Conservation (phyloP, 2,329 filamentous ascomycete species). For the Botrytis porri region DNA sequence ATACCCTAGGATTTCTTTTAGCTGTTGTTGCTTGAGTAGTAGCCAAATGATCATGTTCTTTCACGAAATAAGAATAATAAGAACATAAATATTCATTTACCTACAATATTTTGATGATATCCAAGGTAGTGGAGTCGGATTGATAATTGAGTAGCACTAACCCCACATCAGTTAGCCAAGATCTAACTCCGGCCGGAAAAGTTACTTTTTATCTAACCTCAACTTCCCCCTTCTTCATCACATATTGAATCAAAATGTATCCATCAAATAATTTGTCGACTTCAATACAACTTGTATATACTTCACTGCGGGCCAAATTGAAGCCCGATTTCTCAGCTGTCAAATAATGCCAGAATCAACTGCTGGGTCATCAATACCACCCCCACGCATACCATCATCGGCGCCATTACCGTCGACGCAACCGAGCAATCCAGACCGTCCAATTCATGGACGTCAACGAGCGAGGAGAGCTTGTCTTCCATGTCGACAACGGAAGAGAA, state of each 20-base stretch:
- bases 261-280: neutral
- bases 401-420: neutral
- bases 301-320: neutral
- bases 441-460: constrained; percentile 22
- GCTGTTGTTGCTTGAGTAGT: neutral
- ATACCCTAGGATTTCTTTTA: neutral
- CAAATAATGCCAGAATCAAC: constrained; percentile 6
- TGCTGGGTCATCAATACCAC: neutral
- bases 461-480: constrained; percentile 31
- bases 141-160: neutral
- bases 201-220: neutral
- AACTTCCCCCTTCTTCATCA: neutral
- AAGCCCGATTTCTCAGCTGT: neutral
- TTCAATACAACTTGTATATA: neutral
- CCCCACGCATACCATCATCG: neutral
- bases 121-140: neutral
- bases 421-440: neutral
- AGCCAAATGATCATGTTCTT: neutral
- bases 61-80: neutral
- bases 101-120: neutral
- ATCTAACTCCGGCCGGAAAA: neutral
- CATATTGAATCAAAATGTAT: neutral
- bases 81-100: neutral
- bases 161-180: neutral
- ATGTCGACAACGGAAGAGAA: constrained; percentile 32